Conservation (phyloP, 2,329 filamentous ascomycete species). For the Mollisiaceae sp. region DNA sequence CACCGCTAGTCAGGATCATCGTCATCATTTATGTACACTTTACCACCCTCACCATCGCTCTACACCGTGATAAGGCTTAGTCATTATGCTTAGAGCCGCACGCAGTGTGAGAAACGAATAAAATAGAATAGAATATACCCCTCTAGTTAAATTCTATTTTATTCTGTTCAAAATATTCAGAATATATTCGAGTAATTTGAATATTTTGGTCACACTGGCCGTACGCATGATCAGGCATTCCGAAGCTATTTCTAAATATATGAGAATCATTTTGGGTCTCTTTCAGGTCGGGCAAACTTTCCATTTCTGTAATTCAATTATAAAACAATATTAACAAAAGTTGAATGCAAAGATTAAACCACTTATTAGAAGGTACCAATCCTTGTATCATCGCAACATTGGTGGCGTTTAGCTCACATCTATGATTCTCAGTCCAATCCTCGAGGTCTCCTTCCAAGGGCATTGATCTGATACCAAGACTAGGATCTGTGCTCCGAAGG, state of each 20-base stretch:
- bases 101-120: too few relatives aligned
- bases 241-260: constrained; percentile 1
- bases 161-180: too few relatives aligned
- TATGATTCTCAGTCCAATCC: neutral
- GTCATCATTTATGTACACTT: too few relatives aligned
- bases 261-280: neutral
- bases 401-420: constrained; percentile 4
- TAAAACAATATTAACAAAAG: neutral
- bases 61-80: too few relatives aligned
- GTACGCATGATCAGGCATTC: too few relatives aligned
- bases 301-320: neutral
- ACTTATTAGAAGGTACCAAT: neutral
- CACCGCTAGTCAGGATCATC: too few relatives aligned
- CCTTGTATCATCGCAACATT: neutral
- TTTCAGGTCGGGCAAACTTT: neutral
- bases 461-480: neutral
- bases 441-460: neutral
- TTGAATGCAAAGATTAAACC: neutral
- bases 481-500: neutral
- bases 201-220: too few relatives aligned
- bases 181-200: too few relatives aligned
- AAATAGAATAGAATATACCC: too few relatives aligned
- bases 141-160: too few relatives aligned
- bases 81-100: too few relatives aligned
- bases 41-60: too few relatives aligned